These are phyloP conservation scores for Crithidia thermophila DNA, from an alignment of 208 protist species.

Conservation along the genomic window DNA sequence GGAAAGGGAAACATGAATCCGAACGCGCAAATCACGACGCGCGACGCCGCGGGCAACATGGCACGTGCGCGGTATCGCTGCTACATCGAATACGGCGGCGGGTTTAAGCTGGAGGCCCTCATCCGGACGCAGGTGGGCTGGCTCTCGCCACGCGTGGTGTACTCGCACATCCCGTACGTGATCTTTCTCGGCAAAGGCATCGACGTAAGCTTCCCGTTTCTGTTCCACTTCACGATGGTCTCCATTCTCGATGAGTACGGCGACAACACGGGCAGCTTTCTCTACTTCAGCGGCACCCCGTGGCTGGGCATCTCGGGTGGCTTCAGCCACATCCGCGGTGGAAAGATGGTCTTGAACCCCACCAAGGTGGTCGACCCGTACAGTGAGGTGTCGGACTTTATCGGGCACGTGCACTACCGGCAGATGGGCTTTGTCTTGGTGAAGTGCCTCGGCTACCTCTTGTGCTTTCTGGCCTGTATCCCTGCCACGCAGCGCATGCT, in stretches of 20 bases:
- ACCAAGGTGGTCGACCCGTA: slow-evolving; percentile 65
- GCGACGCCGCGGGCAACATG: slow-evolving; percentile 74
- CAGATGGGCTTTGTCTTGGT: slow-evolving; percentile 81
- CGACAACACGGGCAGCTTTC: slow-evolving; percentile 73
- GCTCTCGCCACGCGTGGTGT: slow-evolving; percentile 84
- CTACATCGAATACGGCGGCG: slow-evolving; percentile 55
- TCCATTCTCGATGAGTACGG: slow-evolving; percentile 83
- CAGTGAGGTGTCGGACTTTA: slow-evolving; percentile 67
- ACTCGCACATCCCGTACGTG: slow-evolving; percentile 71
- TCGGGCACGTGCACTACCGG: slow-evolving; percentile 76
- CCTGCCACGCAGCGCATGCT: slow-evolving; percentile 66
- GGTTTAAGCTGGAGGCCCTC: slow-evolving; percentile 78
- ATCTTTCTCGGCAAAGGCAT: slow-evolving; percentile 80
- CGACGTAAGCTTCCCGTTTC: slow-evolving; percentile 80
- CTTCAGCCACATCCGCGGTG: slow-evolving; percentile 55
- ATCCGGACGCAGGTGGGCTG: slow-evolving; percentile 82
- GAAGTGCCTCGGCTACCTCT: slow-evolving; percentile 58
- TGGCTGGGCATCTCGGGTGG: slow-evolving; percentile 74
- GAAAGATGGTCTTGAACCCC: slow-evolving; percentile 78
- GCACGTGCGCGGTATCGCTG: slow-evolving; percentile 77
- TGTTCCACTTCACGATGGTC: slow-evolving; percentile 87
- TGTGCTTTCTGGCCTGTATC: slow-evolving; percentile 74
- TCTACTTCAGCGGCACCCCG: slow-evolving; percentile 89
- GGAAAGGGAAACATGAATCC: slow-evolving; percentile 73
- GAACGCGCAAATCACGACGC: slow-evolving; percentile 82